Evolutionary conservation across 2,329 filamentous ascomycete species (phyloP), one percentile per base, ranked within the genome.

Genomic region (Trichoderma koningiopsis): DNA sequence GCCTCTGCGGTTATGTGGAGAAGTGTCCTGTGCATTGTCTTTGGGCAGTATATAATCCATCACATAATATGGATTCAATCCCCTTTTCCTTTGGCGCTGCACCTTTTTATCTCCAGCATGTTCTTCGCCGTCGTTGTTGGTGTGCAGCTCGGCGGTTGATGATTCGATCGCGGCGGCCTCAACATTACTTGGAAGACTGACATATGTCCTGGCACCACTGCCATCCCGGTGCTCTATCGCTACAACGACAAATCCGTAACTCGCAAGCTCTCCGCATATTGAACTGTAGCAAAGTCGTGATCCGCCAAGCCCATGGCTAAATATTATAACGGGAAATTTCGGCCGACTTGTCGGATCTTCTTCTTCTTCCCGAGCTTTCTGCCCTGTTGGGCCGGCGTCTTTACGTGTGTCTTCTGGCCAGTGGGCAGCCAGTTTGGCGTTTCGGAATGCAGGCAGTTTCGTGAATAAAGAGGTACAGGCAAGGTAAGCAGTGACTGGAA

Each of bases 141-240:
- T 72, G 22, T 74, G 67, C 8, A 76, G 60, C 31, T 74, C 74
- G 7, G 76, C 74, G 1, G 77, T 77, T 24, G 72, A 77, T 1
- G 75, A 74, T 27, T 76, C 74, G 10, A 76, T 75, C 5, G 78
- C 74, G 6, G 75, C 75, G 0, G 80, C 76, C 37, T 79, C 77
- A 4, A 77, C 79, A 24, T 80, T 74, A 59, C 80, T 79, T 0
- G 82, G 81, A 57, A 89, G 82, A 72, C 89, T 91, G 68, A 91
- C 83, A 70, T 86, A 87, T 0, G 86, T 87, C 59, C 88, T 80
- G 4, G 89, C 87, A 3, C 87, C 88, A 68, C 86, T 88, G 0
- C 89, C 89, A 75, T 91, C 89, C 33, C 89, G 79, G 75, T 91
- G 89, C 77, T 92, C 89, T 29, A 91, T 74, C 0, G 88, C 87